Percentiles rank a stretch among this genome's conserved stretches.
Conservation (phyloP, 2,329 filamentous ascomycete species). For the Didymella keratinophila region DNA sequence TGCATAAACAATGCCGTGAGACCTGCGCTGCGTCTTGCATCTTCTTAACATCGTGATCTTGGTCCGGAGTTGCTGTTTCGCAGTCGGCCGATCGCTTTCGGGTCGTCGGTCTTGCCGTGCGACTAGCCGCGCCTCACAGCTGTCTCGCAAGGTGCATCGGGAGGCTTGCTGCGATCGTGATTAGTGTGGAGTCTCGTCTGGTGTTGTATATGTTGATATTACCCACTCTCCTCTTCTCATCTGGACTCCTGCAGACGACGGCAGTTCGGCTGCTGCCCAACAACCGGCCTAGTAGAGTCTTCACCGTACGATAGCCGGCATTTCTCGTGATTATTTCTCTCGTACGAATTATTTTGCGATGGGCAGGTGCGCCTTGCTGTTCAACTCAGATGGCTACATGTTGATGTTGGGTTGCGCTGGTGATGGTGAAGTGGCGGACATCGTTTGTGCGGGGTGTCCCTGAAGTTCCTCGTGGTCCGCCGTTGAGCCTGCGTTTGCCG, state of each 20-base stretch:
- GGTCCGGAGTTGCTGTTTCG: conserved; percentile 4
- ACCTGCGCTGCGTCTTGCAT: not conserved
- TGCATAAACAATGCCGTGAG: not conserved
- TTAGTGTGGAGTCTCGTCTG: conserved; percentile 16
- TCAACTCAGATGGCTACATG: not conserved
- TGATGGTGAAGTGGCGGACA: conserved; percentile 14
- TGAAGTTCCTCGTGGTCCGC: conserved; percentile 13
- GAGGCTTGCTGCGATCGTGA: conserved; percentile 21
- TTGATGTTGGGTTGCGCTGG: conserved; percentile 6
- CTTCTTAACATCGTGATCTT: not conserved
- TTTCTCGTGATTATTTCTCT: not conserved
- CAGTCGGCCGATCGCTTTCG: conserved; percentile 18
- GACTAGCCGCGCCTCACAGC: conserved; percentile 20
- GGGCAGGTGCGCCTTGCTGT: not conserved
- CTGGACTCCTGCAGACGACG: conserved; percentile 6
- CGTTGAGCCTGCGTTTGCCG: conserved; percentile 16
- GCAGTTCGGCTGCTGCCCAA: conserved; percentile 10
- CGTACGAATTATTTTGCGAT: not conserved
- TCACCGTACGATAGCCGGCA: conserved; percentile 6
- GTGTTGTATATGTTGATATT: conserved; percentile 17
- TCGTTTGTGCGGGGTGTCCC: conserved; percentile 11
- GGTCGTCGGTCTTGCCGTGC: conserved; percentile 13
- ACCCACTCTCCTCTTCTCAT: conserved; percentile 22
- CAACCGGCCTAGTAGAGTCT: conserved; percentile 9
- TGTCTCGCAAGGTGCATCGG: conserved; percentile 18